A percentile compares a stretch with the other conserved stretches of the same genome.
phyloP scores from a whole-genome alignment of 192 early-diverging fungal genomes.

The Coemansia sp. region DNA sequence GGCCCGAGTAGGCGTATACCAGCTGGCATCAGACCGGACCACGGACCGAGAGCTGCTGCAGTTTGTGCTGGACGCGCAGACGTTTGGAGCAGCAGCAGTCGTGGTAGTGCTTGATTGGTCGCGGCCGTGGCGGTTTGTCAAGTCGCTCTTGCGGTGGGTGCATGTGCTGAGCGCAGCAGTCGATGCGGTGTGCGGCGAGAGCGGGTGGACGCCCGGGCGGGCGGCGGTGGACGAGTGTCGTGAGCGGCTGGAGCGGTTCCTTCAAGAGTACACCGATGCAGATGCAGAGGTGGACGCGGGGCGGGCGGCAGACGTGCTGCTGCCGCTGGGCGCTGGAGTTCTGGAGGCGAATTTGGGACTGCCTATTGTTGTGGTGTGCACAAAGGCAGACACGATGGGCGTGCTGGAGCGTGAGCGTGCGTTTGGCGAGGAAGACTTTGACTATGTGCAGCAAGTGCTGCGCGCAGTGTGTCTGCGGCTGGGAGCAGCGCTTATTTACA shows the following conservation, averaged over 20 bases:
- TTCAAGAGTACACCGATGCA: constrained; percentile 70
- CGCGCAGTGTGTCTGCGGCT: constrained; percentile 87
- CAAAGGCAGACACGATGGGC: constrained; percentile 75
- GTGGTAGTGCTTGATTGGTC: constrained; percentile 90
- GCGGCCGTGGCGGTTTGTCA: constrained; percentile 83
- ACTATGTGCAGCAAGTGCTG: constrained; percentile 91
- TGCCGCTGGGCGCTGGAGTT: constrained; percentile 78
- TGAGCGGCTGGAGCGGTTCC: constrained; percentile 66
- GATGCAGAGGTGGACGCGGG: neutral
- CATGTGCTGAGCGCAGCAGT: constrained; percentile 64
- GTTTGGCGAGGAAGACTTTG: constrained; percentile 90
- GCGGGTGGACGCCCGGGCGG: constrained; percentile 63
- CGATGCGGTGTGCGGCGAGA: constrained; percentile 45
- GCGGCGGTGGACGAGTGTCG: constrained; percentile 69
- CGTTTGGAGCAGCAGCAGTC: constrained; percentile 64
- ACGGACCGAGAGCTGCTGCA: constrained; percentile 69
- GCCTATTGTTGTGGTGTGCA: constrained; percentile 85
- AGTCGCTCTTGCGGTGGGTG: constrained; percentile 77
- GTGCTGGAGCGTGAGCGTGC: constrained; percentile 77
- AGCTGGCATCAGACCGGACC: constrained; percentile 68
- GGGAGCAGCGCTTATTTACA: constrained; percentile 90
- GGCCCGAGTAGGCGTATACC: constrained; percentile 78
- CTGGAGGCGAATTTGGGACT: constrained; percentile 84
- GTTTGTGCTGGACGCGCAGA: constrained; percentile 68
- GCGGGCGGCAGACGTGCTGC: constrained; percentile 50